Conservation (phyloP, 495 filamentous ascomycete species). For the Friedmanniomyces endolithicus region DNA sequence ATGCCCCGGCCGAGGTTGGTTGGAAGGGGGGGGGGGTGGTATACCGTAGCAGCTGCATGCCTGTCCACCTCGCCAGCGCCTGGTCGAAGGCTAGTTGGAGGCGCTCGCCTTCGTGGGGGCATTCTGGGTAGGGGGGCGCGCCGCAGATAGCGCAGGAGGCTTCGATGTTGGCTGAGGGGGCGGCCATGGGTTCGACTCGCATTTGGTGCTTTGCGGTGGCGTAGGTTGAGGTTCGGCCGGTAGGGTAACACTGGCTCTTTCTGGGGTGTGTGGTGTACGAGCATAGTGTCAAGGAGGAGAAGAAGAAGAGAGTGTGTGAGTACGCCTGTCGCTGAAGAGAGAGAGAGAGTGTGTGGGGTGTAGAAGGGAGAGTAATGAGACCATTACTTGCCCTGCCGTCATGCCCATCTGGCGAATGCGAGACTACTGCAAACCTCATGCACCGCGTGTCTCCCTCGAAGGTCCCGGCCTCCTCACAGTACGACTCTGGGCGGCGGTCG, state of each 20-base stretch:
- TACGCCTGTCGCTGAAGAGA: neutral
- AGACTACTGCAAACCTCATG: constrained; percentile 7
- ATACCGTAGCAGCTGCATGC: constrained; percentile 7
- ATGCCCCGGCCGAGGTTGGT: too few species aligned
- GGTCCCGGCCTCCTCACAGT: neutral
- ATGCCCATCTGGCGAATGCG: neutral
- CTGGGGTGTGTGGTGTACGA: neutral
- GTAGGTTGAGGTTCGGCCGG: too few species aligned
- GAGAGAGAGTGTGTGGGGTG: neutral
- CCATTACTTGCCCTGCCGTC: neutral
- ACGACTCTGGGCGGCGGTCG: neutral
- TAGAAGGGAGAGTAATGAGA: neutral
- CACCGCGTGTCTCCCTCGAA: constrained; percentile 11
- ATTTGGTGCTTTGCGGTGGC: neutral
- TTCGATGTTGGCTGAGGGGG: constrained; percentile 3
- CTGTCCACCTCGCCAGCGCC: constrained; percentile 8
- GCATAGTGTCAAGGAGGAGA: neutral
- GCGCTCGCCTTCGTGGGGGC: constrained; percentile 15
- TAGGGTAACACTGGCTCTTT: neutral
- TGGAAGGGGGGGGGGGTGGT: neutral
- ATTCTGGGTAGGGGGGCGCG: constrained; percentile 13
- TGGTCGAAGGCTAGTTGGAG: constrained; percentile 14
- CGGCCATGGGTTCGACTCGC: neutral
- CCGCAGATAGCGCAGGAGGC: constrained; percentile 19
- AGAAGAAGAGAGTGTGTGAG: too few species aligned